phyloP scores from a whole-genome alignment of 2,329 filamentous ascomycete species.

The Akanthomyces uredinophilus region DNA sequence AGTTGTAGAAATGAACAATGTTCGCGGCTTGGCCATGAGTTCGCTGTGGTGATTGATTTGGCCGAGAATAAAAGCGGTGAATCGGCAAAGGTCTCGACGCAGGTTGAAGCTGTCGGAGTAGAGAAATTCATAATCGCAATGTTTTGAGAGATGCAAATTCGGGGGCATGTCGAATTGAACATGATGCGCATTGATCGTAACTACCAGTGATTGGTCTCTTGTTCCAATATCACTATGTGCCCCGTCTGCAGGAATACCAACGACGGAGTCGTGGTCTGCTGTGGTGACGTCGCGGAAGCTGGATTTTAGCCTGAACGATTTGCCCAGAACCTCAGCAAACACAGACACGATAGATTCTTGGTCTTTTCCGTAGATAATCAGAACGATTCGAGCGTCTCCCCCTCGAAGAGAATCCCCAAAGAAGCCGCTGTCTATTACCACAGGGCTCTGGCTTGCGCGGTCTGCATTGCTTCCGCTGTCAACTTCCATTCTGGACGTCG shows the following conservation, averaged over 20 bases:
- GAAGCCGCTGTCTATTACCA: conserved; percentile 32
- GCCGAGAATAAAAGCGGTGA: conserved; percentile 72
- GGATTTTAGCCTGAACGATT: conserved; percentile 58
- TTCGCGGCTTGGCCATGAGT: conserved; percentile 70
- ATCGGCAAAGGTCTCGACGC: conserved; percentile 70
- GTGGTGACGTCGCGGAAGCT: conserved; percentile 49
- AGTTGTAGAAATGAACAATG: conserved; percentile 81
- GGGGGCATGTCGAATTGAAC: conserved; percentile 65
- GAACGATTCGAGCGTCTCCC: conserved; percentile 55
- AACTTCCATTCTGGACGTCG: conserved; percentile 25
- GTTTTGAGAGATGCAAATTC: conserved; percentile 58
- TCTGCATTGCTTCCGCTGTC: conserved; percentile 33
- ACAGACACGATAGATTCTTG: conserved; percentile 70
- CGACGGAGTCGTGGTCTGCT: conserved; percentile 58
- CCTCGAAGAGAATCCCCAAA: conserved; percentile 42
- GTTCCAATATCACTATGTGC: conserved; percentile 53
- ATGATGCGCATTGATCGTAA: conserved; percentile 72
- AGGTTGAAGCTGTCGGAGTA: conserved; percentile 70
- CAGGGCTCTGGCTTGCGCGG: conserved; percentile 29
- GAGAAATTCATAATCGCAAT: conserved; percentile 81
- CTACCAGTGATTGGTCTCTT: conserved; percentile 54
- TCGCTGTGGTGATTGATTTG: conserved; percentile 75
- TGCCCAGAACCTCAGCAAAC: conserved; percentile 75
- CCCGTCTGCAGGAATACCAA: conserved; percentile 57
- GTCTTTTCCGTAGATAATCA: conserved; percentile 64